Evolutionary conservation across 1,284 basidiomycete genomes (phyloP), one percentile per base, ranked within the genome.

Genomic region (Marasmius tenuissimus): DNA sequence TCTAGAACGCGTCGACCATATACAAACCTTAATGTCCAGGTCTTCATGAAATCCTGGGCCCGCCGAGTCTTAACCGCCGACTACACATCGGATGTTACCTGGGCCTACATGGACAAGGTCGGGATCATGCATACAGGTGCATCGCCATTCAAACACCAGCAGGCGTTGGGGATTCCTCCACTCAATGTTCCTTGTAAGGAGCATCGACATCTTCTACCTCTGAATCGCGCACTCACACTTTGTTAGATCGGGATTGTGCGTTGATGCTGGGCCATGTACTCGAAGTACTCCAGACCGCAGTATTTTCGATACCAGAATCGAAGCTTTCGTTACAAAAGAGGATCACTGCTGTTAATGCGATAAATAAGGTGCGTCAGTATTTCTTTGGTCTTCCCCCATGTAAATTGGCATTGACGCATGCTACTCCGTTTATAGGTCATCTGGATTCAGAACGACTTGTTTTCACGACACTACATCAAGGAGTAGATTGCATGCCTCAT

Each of bases 71-170:
- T 82, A 39, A 77, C 77, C 11, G 70, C 81, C 60, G 79, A 83
- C 66, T 83, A 81, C 64, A 69, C 75, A 0, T 74, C 75, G 45
- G 69, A 70, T 6, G 74, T 75, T 59, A 78, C 75, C 12, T 82
- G 79, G 80, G 76, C 78, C 37, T 82, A 81, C 63, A 75, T 83
- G 67, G 77, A 83, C 65, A 81, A 81, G 66, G 81, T 82, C 48
- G 81, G 79, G 3, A 70, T 80, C 51, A 82, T 82, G 81, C 81
- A 82, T 66, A 82, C 81, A 0, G 81, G 81, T 18, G 74, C 73
- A 16, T 73, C 76, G 40, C 76, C 79, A 0, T 82, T 82, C 71
- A 76, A 75, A 51, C 76, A 77, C 62, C 64, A 73, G 66, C 40
- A 42, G n/a, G 40, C 40, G 11, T 72, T 60, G 35, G 69, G 57